These are phyloP conservation scores for Aspergillus nanangensis DNA, from an alignment of 495 filamentous ascomycete species.

Conservation along the genomic window DNA sequence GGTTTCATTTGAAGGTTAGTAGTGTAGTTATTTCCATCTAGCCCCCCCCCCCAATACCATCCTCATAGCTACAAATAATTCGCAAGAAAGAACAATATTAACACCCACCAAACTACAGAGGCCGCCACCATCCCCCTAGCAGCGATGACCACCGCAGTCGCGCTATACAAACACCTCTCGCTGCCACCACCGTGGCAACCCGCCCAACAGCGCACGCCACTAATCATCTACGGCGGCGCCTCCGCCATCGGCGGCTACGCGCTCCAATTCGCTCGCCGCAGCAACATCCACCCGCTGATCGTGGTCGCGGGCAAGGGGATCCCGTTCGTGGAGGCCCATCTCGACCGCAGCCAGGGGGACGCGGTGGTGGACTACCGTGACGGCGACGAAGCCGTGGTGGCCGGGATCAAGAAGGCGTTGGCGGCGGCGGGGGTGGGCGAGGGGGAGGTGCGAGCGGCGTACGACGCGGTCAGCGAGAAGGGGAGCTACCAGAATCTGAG, in stretches of 20 bases:
- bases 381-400: constrained; percentile 10
- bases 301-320: constrained; percentile 55
- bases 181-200: constrained; percentile 60
- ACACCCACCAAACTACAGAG: constrained; percentile 27
- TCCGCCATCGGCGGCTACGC: constrained; percentile 62
- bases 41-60: too few relatives aligned
- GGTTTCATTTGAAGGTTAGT: constrained; percentile 54
- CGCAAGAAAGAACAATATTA: background rate
- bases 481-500: constrained; percentile 32
- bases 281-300: constrained; percentile 68
- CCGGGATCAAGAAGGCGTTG: constrained; percentile 18
- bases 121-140: constrained; percentile 66
- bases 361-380: constrained; percentile 62
- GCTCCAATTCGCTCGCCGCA: constrained; percentile 58
- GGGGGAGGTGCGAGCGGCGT: constrained; percentile 38
- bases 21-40: background rate
- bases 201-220: constrained; percentile 37
- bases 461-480: constrained; percentile 58
- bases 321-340: constrained; percentile 47
- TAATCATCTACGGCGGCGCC: constrained; percentile 61
- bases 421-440: constrained; percentile 10
- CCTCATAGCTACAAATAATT: too few relatives aligned
- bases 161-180: constrained; percentile 50
- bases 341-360: constrained; percentile 64
- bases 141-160: constrained; percentile 64